Base-by-base conservation (phyloP, 176 grass and related monocot genomes). In the Oryza punctata region DNA sequence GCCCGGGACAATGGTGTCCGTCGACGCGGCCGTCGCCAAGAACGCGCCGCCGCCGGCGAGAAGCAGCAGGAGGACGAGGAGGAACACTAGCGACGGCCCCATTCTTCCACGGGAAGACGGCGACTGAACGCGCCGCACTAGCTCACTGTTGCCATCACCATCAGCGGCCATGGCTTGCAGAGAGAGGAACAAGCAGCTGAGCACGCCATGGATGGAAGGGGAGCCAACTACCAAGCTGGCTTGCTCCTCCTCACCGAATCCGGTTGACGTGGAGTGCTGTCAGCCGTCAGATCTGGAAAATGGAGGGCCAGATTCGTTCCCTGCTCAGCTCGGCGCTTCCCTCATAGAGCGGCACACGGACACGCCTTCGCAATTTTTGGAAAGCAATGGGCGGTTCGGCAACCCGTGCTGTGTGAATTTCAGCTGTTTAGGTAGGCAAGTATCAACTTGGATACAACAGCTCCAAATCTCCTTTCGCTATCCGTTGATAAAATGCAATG, bases 1-100 rank as follows among this genome's bases (percentile, higher is more conserved):
- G 18, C 69, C 71, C 10, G 71, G 13, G 7, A 65, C 70, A 59
- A 82, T 63, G 70, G 80, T 73, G 57, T 73, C 80, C 26, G 38
- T 44, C 41, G 57, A 61, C n/a, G 71, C 71, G 10, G 28, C 32
- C 13, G 28, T 19, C 14, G 71, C 71, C 32, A 77, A 29, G 30
- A 69, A 68, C 23, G 10, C 10, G 10, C 72, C 47, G 45, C 15
- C 82, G 21, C 15, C 3, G 63, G 21, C 7, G 18, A 21, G 21
- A 19, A 19, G 19, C 52, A 23, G 50, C 0, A 76, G 61, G 13
- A 76, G 70, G 61, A 75, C 15, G 32, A 77, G 27, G 72, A 68
- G 10, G 45, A 65, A 70, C 16, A 18, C 41, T 15, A 4, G 32
- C 32, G 16, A 10, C 64, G 35, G 21, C 64, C 7, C 60, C 23